Percentiles rank a stretch among this genome's conserved stretches.
Evolutionary conservation across 768 basidiomycete genomes (phyloP).

Genomic region (Udeniomyces megalosporus): DNA sequence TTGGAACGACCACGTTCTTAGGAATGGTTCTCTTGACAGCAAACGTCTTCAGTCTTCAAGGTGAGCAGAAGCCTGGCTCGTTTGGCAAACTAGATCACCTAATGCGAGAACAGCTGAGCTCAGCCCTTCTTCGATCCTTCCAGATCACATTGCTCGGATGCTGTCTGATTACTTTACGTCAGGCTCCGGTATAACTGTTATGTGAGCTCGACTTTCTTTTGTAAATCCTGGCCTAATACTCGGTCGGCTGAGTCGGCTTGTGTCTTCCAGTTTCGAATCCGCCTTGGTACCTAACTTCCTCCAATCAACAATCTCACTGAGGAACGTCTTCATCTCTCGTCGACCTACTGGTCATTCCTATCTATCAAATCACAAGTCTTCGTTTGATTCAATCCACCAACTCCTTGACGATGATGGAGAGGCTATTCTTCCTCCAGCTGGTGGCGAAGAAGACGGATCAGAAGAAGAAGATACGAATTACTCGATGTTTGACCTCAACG

Average conservation of each 20-base stretch:
- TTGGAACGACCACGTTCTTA: slow-evolving; percentile 96
- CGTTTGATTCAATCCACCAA: slow-evolving; percentile 27
- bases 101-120: too few relatives aligned
- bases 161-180: slow-evolving; percentile 86
- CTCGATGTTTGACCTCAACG: slow-evolving; percentile 80
- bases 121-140: not conserved
- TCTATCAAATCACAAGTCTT: slow-evolving; percentile 58
- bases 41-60: slow-evolving; percentile 73
- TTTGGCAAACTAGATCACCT: not conserved
- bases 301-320: slow-evolving; percentile 86
- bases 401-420: not conserved
- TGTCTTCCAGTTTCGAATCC: slow-evolving; percentile 51
- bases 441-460: slow-evolving; percentile 12
- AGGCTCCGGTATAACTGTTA: slow-evolving; percentile 82
- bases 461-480: slow-evolving; percentile 38
- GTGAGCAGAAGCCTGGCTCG: slow-evolving; percentile 35
- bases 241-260: too few relatives aligned
- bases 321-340: slow-evolving; percentile 85
- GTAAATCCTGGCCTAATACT: too few relatives aligned
- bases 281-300: slow-evolving; percentile 98
- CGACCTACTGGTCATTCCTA: slow-evolving; percentile 34
- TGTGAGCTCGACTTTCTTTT: slow-evolving; percentile 26
- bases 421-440: slow-evolving; percentile 27
- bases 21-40: slow-evolving; percentile 77
- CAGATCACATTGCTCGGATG: slow-evolving; percentile 66